Conservation (phyloP, 2,329 filamentous ascomycete genomes). For the Fusarium lyarnte region DNA sequence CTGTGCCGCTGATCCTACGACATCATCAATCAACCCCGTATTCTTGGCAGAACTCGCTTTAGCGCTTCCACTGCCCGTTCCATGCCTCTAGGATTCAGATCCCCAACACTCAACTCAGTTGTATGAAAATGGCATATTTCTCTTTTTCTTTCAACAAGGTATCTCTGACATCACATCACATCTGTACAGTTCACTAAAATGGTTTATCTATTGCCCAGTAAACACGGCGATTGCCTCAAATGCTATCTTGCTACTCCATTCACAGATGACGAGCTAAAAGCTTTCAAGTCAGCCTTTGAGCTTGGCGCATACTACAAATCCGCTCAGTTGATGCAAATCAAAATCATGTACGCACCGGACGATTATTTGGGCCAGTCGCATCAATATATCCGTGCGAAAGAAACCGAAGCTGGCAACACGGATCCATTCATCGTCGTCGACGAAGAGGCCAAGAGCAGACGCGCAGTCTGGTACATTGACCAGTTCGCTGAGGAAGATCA, state of each 20-base stretch:
- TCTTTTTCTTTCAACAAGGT: neutral
- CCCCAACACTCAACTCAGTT: too few species aligned
- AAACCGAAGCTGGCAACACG: neutral
- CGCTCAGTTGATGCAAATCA: neutral
- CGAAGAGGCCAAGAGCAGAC: neutral
- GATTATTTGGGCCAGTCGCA: neutral
- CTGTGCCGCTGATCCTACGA: neutral
- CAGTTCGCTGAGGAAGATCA: neutral
- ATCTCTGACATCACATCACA: too few species aligned
- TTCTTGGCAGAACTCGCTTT: neutral
- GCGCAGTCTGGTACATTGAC: slow-evolving; percentile 2
- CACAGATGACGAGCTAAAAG: neutral
- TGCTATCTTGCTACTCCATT: neutral
- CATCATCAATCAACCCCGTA: too few species aligned
- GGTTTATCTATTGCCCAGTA: neutral
- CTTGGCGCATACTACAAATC: neutral
- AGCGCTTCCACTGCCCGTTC: neutral
- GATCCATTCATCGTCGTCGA: neutral
- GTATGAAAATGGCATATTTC: neutral
- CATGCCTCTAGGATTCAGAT: neutral
- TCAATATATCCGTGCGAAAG: neutral
- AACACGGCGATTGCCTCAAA: neutral
- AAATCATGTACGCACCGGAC: neutral
- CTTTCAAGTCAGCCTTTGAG: neutral
- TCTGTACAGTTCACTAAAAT: neutral